These are phyloP conservation scores for Dryadomyces quercivorus DNA, from an alignment of 2,329 filamentous ascomycete species.

Conservation along the genomic window DNA sequence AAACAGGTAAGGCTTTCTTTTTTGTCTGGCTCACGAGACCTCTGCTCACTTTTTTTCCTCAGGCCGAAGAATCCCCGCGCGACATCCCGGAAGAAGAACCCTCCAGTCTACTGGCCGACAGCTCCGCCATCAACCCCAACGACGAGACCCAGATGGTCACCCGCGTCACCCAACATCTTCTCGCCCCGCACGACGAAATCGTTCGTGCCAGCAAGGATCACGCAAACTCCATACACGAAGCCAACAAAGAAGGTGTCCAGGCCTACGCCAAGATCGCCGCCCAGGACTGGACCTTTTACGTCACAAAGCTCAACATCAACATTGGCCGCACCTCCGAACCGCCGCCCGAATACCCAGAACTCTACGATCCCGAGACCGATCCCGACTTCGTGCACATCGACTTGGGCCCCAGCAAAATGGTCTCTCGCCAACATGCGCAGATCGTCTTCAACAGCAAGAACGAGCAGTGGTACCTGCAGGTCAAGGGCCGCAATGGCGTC, in stretches of 20 bases:
- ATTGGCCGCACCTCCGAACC: constrained; percentile 60
- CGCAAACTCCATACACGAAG: constrained; percentile 51
- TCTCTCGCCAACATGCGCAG: constrained; percentile 64
- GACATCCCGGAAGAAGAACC: constrained; percentile 33
- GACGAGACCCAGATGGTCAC: constrained; percentile 45
- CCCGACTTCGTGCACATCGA: constrained; percentile 66
- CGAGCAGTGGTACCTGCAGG: constrained; percentile 69
- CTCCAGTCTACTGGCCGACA: constrained; percentile 29
- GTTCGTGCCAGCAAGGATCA: constrained; percentile 52
- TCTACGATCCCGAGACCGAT: constrained; percentile 31
- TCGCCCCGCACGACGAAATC: constrained; percentile 26
- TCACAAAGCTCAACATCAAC: constrained; percentile 61
- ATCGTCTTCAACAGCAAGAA: constrained; percentile 59
- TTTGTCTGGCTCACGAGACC: neutral
- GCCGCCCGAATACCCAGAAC: constrained; percentile 19
- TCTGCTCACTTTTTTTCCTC: neutral
- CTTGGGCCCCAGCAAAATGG: constrained; percentile 70
- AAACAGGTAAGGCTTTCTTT: constrained; percentile 37
- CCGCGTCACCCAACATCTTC: constrained; percentile 40
- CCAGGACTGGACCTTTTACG: constrained; percentile 74
- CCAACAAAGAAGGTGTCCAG: constrained; percentile 48
- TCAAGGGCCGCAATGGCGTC: constrained; percentile 85
- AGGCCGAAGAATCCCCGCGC: constrained; percentile 29
- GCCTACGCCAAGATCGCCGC: constrained; percentile 77
- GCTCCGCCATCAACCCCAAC: constrained; percentile 24